phyloP scores from a whole-genome alignment of 2,329 filamentous ascomycete genomes.

The Cercospora sojina region DNA sequence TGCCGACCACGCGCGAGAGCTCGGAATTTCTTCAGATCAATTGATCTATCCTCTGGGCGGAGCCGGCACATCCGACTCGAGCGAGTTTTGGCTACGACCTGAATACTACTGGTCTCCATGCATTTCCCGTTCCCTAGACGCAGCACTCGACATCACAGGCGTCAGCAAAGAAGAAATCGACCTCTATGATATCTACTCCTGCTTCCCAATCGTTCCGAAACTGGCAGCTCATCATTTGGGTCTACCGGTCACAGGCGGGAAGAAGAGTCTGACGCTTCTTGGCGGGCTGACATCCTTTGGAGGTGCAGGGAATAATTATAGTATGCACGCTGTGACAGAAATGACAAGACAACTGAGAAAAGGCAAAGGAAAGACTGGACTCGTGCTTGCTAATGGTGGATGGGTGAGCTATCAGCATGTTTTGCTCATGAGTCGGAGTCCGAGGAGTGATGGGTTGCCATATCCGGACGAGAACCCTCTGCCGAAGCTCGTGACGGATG shows the following conservation, averaged over 20 bases:
- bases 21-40: constrained; percentile 55
- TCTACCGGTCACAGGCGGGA: constrained; percentile 44
- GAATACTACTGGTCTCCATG: constrained; percentile 59
- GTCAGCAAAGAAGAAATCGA: constrained; percentile 56
- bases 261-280: constrained; percentile 56
- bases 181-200: constrained; percentile 65
- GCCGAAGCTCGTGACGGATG: constrained; percentile 44
- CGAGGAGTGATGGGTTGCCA: constrained; percentile 39
- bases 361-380: constrained; percentile 49
- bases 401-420: constrained; percentile 65
- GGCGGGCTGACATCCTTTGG: constrained; percentile 68
- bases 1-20: constrained; percentile 51
- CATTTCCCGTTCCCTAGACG: constrained; percentile 59
- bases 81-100: constrained; percentile 62
- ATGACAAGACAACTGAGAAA: constrained; percentile 55
- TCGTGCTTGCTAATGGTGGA: constrained; percentile 66
- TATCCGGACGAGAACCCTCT: constrained; percentile 54
- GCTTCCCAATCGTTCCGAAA: constrained; percentile 69
- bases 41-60: constrained; percentile 67
- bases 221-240: constrained; percentile 61
- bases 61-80: constrained; percentile 60
- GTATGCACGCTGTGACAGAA: constrained; percentile 62
- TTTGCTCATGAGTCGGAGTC: constrained; percentile 55
- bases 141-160: constrained; percentile 51
- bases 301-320: constrained; percentile 70